Conservation (phyloP, 768 basidiomycete species). For the Ephemerocybe angulata region DNA sequence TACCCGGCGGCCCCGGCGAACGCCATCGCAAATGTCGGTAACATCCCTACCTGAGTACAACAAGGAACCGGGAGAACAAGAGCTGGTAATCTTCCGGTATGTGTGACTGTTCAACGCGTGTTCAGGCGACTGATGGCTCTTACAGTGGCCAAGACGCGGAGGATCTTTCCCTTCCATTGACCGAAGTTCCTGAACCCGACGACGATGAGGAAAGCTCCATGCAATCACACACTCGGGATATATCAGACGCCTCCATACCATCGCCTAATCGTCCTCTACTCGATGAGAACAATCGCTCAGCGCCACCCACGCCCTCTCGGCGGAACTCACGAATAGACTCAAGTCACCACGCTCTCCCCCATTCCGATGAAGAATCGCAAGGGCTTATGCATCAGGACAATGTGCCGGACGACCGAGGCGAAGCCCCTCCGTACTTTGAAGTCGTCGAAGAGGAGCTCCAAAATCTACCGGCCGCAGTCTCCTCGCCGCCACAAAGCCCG, state of each 20-base stretch:
- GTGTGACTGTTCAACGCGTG: slow-evolving; percentile 8
- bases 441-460: slow-evolving; percentile 27
- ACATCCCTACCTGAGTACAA: slow-evolving; percentile 74
- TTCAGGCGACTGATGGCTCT: too few relatives aligned
- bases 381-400: slow-evolving; percentile 22
- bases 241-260: slow-evolving; percentile 34
- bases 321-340: slow-evolving; percentile 20
- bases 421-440: slow-evolving; percentile 69
- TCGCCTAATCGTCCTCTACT: slow-evolving; percentile 44
- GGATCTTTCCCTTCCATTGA: slow-evolving; percentile 44
- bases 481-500: too few relatives aligned
- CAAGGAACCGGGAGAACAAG: slow-evolving; percentile 81
- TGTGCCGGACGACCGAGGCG: slow-evolving; percentile 46
- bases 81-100: slow-evolving; percentile 65
- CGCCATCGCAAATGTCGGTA: slow-evolving; percentile 79
- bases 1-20: slow-evolving; percentile 46
- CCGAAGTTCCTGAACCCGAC: slow-evolving; percentile 34
- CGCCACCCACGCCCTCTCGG: slow-evolving; percentile 16
- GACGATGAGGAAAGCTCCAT: slow-evolving; percentile 30
- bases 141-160: slow-evolving; percentile 58
- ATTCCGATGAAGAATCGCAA: slow-evolving; percentile 28
- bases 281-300: slow-evolving; percentile 24
- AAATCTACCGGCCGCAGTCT: not conserved
- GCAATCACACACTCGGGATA: slow-evolving; percentile 22
- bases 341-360: slow-evolving; percentile 27